These are phyloP conservation scores for Acanthamoeba triangularis DNA, from an alignment of 208 protist species.

Conservation along the genomic window DNA sequence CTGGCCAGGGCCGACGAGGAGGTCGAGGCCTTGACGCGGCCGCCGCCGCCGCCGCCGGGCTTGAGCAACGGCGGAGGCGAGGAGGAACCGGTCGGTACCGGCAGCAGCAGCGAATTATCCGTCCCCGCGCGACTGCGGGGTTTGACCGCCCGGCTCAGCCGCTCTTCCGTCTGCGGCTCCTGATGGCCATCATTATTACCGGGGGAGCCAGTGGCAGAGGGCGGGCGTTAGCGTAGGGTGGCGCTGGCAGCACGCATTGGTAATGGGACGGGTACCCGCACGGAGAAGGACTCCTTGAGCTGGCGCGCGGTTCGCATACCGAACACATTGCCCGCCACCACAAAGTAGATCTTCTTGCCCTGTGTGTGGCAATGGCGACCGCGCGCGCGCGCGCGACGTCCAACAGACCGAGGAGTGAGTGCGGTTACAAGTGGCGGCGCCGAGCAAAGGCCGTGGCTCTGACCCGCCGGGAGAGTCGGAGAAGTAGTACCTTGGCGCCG, in stretches of 20 bases:
- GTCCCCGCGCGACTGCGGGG: not conserved
- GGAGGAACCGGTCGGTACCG: no score
- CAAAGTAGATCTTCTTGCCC: constrained; percentile 30
- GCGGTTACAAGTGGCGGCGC: no score
- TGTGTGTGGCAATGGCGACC: not conserved
- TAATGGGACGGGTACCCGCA: not conserved
- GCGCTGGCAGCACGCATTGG: no score
- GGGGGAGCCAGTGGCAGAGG: not conserved
- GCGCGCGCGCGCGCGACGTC: not conserved
- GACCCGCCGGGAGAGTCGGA: no score
- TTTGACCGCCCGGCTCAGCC: not conserved
- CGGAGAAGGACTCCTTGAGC: not conserved
- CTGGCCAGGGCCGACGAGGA: not conserved
- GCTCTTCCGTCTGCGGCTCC: constrained; percentile 41
- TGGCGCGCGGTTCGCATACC: not conserved
- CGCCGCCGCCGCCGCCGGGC: not conserved
- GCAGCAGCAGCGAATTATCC: not conserved
- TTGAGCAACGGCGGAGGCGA: not conserved
- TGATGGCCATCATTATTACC: not conserved
- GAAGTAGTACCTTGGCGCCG: not conserved
- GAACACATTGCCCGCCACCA: constrained; percentile 14
- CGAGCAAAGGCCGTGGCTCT: no score
- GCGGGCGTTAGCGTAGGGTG: not conserved
- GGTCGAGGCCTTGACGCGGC: not conserved
- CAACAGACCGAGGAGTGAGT: not conserved